phyloP scores from a whole-genome alignment of 1,139 yeast species.

The Hansenula lynferdii region DNA sequence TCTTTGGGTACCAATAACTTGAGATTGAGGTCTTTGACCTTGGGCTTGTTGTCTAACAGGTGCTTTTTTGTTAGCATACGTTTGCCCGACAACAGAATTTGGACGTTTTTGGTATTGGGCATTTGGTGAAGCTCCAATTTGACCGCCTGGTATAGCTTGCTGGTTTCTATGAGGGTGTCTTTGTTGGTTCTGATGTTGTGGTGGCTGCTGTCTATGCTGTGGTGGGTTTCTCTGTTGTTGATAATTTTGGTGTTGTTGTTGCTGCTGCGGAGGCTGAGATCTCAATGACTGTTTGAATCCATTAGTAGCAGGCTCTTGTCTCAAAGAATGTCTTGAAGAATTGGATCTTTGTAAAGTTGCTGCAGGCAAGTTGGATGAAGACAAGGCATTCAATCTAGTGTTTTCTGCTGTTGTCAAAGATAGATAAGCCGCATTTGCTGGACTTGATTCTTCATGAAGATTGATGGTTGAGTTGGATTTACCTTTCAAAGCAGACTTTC shows the following conservation, averaged over 20 bases:
- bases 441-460: constrained; percentile 40
- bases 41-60: neutral
- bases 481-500: constrained; percentile 64
- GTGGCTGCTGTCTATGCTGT: no score
- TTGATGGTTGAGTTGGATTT: constrained; percentile 40
- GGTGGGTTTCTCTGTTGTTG: no score
- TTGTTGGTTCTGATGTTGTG: neutral
- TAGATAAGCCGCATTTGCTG: constrained; percentile 59
- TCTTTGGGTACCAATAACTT: neutral
- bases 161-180: neutral
- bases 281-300: neutral
- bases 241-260: neutral
- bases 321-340: constrained; percentile 1
- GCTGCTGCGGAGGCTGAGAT: neutral
- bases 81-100: neutral
- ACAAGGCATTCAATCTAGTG: constrained; percentile 64
- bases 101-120: neutral
- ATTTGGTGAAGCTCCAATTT: no score
- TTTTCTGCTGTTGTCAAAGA: constrained; percentile 74
- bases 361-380: constrained; percentile 27
- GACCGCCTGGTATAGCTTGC: no score
- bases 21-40: neutral
- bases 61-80: neutral
- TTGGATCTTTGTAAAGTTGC: constrained; percentile 7
- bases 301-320: constrained; percentile 4